These are phyloP conservation scores for Streptanthus diversifolius DNA, from an alignment of 345 rosid species.

Conservation along the genomic window DNA sequence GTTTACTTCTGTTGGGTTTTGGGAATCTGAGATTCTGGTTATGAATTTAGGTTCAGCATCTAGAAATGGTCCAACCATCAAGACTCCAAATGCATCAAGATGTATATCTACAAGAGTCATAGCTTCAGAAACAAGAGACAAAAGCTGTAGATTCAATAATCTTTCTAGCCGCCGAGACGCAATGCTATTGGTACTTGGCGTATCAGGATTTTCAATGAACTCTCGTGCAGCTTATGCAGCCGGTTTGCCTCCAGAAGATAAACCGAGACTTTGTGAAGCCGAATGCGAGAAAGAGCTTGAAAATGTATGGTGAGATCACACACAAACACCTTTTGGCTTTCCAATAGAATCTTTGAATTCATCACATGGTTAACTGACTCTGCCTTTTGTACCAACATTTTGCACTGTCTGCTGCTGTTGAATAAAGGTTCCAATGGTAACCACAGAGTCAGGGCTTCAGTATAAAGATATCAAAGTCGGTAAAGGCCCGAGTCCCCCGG, in stretches of 20 bases:
- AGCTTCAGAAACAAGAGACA: conserved; percentile 36
- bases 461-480: conserved; percentile 93
- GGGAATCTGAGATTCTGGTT: conserved; percentile 6
- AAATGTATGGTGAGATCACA: conserved; percentile 95
- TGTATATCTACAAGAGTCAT: conserved; percentile 26
- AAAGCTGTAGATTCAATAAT: conserved; percentile 1
- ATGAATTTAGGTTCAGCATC: conserved; percentile 39
- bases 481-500: conserved; percentile 74
- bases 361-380: background rate
- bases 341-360: background rate
- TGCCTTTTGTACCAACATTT: background rate
- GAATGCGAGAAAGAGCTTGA: conserved; percentile 89
- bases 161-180: conserved; percentile 53
- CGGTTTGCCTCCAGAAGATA: conserved; percentile 84
- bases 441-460: conserved; percentile 85
- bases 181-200: conserved; percentile 53
- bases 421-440: conserved; percentile 73
- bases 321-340: conserved; percentile 21
- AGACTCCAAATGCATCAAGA: conserved; percentile 29
- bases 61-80: conserved; percentile 23
- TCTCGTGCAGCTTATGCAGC: conserved; percentile 51
- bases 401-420: background rate
- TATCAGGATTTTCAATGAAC: conserved; percentile 38
- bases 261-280: conserved; percentile 72
- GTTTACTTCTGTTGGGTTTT: background rate